phyloP scores from a whole-genome alignment of 2,329 filamentous ascomycete genomes.

The Trichoderma lentiforme region DNA sequence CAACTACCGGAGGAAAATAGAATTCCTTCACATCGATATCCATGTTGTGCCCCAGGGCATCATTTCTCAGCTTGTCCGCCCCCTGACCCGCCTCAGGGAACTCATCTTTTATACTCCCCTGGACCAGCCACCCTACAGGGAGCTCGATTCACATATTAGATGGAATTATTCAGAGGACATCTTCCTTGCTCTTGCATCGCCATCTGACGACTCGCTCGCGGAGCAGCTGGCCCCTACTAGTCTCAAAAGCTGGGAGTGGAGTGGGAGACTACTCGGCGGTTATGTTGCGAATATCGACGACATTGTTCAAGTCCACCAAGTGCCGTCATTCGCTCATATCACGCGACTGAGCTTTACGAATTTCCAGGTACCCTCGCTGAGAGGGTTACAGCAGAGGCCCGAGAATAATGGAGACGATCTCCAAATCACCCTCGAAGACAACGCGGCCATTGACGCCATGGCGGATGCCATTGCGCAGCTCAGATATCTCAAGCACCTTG shows the following conservation, averaged over 20 bases:
- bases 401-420: constrained; percentile 32
- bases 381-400: constrained; percentile 34
- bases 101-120: constrained; percentile 69
- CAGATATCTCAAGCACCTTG: constrained; percentile 61
- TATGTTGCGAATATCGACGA: constrained; percentile 46
- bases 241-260: constrained; percentile 61
- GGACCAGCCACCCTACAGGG: constrained; percentile 65
- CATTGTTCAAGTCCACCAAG: constrained; percentile 51
- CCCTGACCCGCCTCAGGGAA: constrained; percentile 63
- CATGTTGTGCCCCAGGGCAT: constrained; percentile 52
- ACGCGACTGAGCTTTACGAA: constrained; percentile 60
- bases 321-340: constrained; percentile 54
- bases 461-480: constrained; percentile 44
- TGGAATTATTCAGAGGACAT: constrained; percentile 69
- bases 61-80: constrained; percentile 54
- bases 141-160: constrained; percentile 52
- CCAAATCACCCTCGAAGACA: constrained; percentile 38
- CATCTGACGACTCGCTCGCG: constrained; percentile 38
- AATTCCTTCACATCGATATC: constrained; percentile 66
- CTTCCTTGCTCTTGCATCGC: constrained; percentile 59
- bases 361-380: constrained; percentile 54
- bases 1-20: constrained; percentile 70
- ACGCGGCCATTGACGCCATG: constrained; percentile 39
- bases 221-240: constrained; percentile 31
- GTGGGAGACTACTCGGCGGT: constrained; percentile 49